A percentile compares a stretch with the other conserved stretches of the same genome.
These are phyloP conservation scores for Reutealis trisperma DNA, from an alignment of 345 rosid species.

Conservation along the genomic window DNA sequence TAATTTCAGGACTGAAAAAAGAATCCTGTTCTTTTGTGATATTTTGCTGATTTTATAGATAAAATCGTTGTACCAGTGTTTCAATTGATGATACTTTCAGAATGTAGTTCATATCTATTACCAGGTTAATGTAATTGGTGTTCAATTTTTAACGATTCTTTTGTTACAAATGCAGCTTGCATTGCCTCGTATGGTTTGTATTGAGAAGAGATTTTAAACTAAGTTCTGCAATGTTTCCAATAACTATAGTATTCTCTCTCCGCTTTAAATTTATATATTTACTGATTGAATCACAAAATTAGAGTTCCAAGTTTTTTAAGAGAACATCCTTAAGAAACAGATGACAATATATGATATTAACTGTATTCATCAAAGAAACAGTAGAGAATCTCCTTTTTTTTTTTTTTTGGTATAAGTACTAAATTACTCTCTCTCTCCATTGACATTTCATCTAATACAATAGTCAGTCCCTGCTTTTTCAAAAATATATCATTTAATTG, in stretches of 20 bases:
- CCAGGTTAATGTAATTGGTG: not conserved
- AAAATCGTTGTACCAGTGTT: not conserved
- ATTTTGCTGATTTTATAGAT: not conserved
- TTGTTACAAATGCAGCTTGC: not conserved
- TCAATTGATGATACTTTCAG: not conserved
- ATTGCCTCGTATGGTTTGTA: slow-evolving; percentile 11
- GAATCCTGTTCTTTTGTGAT: not conserved
- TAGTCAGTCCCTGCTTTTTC: no score
- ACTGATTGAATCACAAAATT: not conserved
- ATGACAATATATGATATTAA: not conserved
- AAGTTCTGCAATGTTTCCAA: not conserved
- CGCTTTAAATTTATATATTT: not conserved
- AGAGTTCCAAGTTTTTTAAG: not conserved
- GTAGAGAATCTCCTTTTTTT: not conserved
- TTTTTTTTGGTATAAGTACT: not conserved
- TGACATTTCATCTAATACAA: no score
- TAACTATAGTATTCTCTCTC: not conserved
- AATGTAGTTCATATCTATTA: not conserved
- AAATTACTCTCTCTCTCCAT: no score
- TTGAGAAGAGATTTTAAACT: not conserved
- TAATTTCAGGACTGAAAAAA: not conserved
- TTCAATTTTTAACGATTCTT: not conserved
- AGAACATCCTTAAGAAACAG: not conserved
- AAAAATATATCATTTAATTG: no score
- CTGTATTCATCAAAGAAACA: not conserved